Percentiles rank a stretch among this genome's conserved stretches.
Evolutionary conservation across 352 stramenopile genomes (phyloP).

Genomic region (Phytophthora syringae): DNA sequence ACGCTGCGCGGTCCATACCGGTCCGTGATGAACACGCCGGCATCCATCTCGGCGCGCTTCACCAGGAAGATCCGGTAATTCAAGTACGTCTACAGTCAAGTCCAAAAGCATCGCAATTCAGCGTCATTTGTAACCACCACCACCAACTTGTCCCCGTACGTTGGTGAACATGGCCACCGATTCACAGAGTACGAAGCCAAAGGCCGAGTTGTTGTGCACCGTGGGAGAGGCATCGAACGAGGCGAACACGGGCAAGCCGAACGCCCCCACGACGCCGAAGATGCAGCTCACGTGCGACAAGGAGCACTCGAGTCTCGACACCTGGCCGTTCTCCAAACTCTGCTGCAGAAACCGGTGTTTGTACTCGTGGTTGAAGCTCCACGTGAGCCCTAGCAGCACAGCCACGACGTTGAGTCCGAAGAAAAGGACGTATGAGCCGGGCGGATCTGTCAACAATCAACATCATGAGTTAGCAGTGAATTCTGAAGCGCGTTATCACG

Average conservation of each 20-base stretch:
- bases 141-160: constrained; percentile 30
- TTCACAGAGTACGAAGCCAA: constrained; percentile 56
- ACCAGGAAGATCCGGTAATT: constrained; percentile 65
- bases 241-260: constrained; percentile 52
- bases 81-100: constrained; percentile 52
- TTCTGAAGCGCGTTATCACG: background rate
- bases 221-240: constrained; percentile 41
- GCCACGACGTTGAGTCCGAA: constrained; percentile 55
- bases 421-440: constrained; percentile 56
- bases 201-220: constrained; percentile 51
- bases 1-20: constrained; percentile 56
- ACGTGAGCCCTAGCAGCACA: constrained; percentile 54
- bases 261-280: constrained; percentile 45
- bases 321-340: constrained; percentile 44
- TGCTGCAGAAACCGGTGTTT: constrained; percentile 51
- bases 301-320: constrained; percentile 28
- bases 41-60: constrained; percentile 62
- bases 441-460: constrained; percentile 44
- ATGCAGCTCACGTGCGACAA: constrained; percentile 50
- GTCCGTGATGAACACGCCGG: constrained; percentile 64
- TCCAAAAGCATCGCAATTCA: constrained; percentile 1
- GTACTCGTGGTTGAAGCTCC: constrained; percentile 68
- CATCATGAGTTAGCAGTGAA: too few relatives aligned
- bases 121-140: background rate
- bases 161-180: constrained; percentile 64